A percentile compares a stretch with the other conserved stretches of the same genome.
Conservation (phyloP, 192 early-diverging fungal genomes). For the Linnemannia zychae region DNA sequence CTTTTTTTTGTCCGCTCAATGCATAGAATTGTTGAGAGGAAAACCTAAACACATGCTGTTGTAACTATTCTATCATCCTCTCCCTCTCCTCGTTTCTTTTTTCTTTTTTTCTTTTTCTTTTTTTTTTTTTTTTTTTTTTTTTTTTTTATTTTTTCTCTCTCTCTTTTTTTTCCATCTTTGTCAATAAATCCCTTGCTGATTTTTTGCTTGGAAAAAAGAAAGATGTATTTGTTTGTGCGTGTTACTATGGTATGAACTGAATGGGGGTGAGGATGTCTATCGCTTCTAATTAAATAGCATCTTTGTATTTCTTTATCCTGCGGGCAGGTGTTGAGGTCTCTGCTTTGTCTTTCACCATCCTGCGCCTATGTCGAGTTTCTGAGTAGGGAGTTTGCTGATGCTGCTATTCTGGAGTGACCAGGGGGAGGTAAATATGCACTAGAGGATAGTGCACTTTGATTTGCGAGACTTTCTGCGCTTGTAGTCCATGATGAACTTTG, state of each 20-base stretch:
- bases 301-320: background rate
- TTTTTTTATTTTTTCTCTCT: background rate
- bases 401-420: too few species aligned
- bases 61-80: background rate
- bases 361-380: background rate
- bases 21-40: constrained; percentile 3
- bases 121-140: background rate
- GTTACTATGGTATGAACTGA: constrained; percentile 9
- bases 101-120: background rate
- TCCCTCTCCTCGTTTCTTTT: background rate
- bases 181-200: background rate
- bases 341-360: too few species aligned
- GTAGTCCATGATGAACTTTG: constrained; percentile 74
- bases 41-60: background rate
- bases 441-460: constrained; percentile 57
- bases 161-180: background rate
- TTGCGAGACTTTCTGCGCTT: constrained; percentile 60
- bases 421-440: too few species aligned
- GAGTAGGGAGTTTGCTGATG: background rate
- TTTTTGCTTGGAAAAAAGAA: constrained; percentile 14
- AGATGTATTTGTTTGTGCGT: background rate
- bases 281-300: background rate
- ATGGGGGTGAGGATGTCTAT: background rate
- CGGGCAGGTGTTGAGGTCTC: too few species aligned
- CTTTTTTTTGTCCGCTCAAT: background rate